Percentiles rank a stretch among this genome's conserved stretches.
Evolutionary conservation across 257 asterid species (phyloP).

Genomic region (Nicotiana tomentosiformis): DNA sequence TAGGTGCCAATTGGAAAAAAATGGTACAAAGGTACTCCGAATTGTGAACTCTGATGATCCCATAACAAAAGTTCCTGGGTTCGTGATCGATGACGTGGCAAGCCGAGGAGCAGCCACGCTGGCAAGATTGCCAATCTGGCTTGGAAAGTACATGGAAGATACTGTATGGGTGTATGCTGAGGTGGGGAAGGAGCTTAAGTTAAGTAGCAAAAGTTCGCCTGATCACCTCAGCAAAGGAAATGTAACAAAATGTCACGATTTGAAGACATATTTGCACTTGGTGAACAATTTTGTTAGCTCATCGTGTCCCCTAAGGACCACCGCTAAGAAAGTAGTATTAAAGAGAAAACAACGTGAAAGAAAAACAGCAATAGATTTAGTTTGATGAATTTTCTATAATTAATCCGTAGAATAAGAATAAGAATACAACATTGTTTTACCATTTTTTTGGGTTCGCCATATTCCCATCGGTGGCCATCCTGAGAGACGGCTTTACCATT

Average conservation of each 20-base stretch:
- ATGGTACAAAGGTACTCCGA: conserved; percentile 57
- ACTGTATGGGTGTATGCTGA: conserved; percentile 84
- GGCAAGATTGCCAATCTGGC: conserved; percentile 41
- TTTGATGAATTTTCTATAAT: no score
- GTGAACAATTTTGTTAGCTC: conserved; percentile 56
- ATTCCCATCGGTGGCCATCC: no score
- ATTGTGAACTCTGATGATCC: conserved; percentile 76
- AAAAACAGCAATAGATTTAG: conserved; percentile 11
- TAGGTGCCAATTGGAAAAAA: conserved; percentile 42
- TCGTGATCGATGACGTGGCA: conserved; percentile 38
- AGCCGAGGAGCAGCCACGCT: not conserved
- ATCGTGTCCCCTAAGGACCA: conserved; percentile 55
- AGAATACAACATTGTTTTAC: no score
- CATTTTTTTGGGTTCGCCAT: no score
- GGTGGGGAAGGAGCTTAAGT: conserved; percentile 67
- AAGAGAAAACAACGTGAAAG: conserved; percentile 13
- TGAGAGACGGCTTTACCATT: no score
- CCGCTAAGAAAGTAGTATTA: conserved; percentile 52
- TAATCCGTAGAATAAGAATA: not conserved
- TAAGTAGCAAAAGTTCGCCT: conserved; percentile 62
- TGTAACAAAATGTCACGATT: conserved; percentile 70
- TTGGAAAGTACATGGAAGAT: conserved; percentile 42
- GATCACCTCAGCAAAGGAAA: conserved; percentile 29
- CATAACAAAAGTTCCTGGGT: conserved; percentile 77
- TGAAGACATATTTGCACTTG: conserved; percentile 76